Conservation (phyloP, 1,284 basidiomycete species). For the Cerrena zonata region DNA sequence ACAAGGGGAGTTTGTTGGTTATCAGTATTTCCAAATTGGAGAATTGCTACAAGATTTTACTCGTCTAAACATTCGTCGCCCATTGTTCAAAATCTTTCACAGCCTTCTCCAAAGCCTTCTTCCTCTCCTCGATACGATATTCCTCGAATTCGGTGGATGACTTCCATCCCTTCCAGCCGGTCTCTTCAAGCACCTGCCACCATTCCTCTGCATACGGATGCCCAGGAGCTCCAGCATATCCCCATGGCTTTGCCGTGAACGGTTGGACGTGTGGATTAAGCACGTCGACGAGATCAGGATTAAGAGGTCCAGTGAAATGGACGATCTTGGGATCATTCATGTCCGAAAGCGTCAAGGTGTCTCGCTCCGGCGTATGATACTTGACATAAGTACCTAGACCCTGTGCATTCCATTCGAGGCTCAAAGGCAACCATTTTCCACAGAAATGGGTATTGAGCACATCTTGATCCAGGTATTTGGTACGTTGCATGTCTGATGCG, state of each 20-base stretch:
- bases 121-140: no score
- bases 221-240: slow-evolving; percentile 46
- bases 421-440: slow-evolving; percentile 35
- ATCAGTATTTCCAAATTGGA: no score
- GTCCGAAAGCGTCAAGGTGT: slow-evolving; percentile 25
- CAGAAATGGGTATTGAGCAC: slow-evolving; percentile 46
- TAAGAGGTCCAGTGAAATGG: slow-evolving; percentile 53
- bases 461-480: no score
- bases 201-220: slow-evolving; percentile 47
- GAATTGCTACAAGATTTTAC: no score
- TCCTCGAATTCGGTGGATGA: slow-evolving; percentile 24
- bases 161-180: slow-evolving; percentile 38
- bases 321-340: slow-evolving; percentile 44
- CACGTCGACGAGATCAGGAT: slow-evolving; percentile 39
- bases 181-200: slow-evolving; percentile 40
- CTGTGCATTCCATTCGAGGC: slow-evolving; percentile 49
- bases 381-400: slow-evolving; percentile 52
- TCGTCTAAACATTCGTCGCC: no score
- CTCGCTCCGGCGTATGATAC: slow-evolving; percentile 30
- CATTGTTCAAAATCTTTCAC: no score
- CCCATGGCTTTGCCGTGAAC: slow-evolving; percentile 53
- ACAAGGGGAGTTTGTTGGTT: no score
- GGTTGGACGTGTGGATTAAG: slow-evolving; percentile 51
- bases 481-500: no score
- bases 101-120: no score